Conservation (phyloP, 495 filamentous ascomycete species). For the Beverwykella pulmonaria region DNA sequence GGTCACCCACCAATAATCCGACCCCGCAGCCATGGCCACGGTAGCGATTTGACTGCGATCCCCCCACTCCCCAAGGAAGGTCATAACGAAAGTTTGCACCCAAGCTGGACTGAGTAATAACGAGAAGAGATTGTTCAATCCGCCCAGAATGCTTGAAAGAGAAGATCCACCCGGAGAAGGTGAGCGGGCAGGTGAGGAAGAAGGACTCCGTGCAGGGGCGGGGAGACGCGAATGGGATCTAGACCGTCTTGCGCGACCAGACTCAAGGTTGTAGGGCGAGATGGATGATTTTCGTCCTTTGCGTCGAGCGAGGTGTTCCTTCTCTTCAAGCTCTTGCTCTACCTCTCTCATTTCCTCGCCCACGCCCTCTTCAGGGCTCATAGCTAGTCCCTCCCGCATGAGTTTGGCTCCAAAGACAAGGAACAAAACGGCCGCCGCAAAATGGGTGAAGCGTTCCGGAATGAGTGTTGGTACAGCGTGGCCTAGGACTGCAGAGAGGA, state of each 20-base stretch:
- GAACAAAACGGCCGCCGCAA: conserved; percentile 82
- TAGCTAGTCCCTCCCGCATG: conserved; percentile 83
- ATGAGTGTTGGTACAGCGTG: conserved; percentile 91
- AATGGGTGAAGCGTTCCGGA: conserved; percentile 82
- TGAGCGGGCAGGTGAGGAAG: conserved; percentile 61
- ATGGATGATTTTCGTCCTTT: conserved; percentile 58
- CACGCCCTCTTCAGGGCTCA: conserved; percentile 85
- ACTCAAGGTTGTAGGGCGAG: conserved; percentile 66
- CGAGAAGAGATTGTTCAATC: conserved; percentile 83
- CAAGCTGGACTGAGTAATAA: conserved; percentile 90
- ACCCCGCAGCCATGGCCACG: conserved; percentile 97
- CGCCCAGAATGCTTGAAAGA: conserved; percentile 50
- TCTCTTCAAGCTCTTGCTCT: conserved; percentile 91
- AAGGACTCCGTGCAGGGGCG: conserved; percentile 61
- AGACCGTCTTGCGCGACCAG: conserved; percentile 59
- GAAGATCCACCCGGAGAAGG: conserved; percentile 56
- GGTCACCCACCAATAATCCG: conserved; percentile 99
- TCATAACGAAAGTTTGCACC: conserved; percentile 99
- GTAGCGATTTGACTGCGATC: conserved; percentile 98
- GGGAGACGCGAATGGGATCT: conserved; percentile 64
- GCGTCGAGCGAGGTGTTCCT: conserved; percentile 64
- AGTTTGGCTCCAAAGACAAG: conserved; percentile 85
- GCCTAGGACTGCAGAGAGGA: conserved; percentile 93
- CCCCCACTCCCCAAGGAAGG: conserved; percentile 97
- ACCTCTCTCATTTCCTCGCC: conserved; percentile 96